Evolutionary conservation across 208 protist genomes (phyloP).

Genomic region (Crithidia fasciculata): DNA sequence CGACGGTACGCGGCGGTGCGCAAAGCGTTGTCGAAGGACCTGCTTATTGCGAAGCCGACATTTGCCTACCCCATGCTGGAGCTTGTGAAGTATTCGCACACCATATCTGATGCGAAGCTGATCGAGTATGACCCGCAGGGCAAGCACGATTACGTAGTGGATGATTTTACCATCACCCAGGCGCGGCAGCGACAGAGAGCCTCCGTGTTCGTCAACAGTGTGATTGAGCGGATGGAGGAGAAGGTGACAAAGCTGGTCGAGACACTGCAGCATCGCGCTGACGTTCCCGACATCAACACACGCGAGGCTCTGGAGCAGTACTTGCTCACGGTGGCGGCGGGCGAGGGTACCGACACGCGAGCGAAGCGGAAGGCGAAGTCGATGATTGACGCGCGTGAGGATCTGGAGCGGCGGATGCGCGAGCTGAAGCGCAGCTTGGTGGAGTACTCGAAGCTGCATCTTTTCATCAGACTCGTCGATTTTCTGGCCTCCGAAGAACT

Average conservation of each 20-base stretch:
- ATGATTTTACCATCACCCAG: constrained; percentile 83
- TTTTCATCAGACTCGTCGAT: constrained; percentile 92
- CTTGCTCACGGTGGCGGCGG: constrained; percentile 75
- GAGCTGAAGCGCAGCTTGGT: constrained; percentile 93
- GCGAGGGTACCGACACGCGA: constrained; percentile 33
- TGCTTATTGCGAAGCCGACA: constrained; percentile 87
- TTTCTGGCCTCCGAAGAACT: constrained; percentile 87
- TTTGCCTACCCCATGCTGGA: constrained; percentile 85
- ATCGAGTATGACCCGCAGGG: constrained; percentile 85
- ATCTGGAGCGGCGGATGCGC: constrained; percentile 82
- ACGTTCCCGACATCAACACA: constrained; percentile 93
- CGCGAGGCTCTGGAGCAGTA: constrained; percentile 92
- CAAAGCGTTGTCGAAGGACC: constrained; percentile 66
- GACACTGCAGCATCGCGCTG: constrained; percentile 75
- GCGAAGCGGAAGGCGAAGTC: constrained; percentile 85
- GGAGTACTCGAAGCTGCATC: constrained; percentile 89
- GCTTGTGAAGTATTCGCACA: constrained; percentile 77
- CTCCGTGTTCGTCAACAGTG: constrained; percentile 49
- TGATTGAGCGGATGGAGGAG: constrained; percentile 84
- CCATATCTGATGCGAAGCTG: constrained; percentile 74
- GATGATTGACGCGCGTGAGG: constrained; percentile 91
- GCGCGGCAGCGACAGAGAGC: constrained; percentile 74
- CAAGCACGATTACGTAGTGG: constrained; percentile 90
- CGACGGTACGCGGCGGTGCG: constrained; percentile 80
- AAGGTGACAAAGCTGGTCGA: constrained; percentile 87